Evolutionary conservation across 345 rosid genomes (phyloP), one percentile per base, ranked within the genome.

Genomic region (Bretschneidera sinensis): DNA sequence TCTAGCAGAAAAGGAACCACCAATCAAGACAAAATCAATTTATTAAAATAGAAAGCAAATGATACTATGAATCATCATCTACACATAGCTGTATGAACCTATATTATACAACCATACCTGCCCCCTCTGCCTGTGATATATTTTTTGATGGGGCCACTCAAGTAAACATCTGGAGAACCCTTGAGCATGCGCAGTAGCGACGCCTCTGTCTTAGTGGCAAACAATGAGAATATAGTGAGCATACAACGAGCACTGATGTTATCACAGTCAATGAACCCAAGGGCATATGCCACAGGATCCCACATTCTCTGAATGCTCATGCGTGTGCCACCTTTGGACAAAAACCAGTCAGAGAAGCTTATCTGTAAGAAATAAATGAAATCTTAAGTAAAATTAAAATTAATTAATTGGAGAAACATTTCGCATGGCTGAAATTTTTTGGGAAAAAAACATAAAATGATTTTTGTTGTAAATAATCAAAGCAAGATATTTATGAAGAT

Each of bases 261-360:
- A 76, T 94, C 97, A 51, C 99, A 94, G 72, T 94, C 99, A 53
- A 94, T 94, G 74, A 94, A 94, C 53, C 99, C 99, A 15, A 94
- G 94, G 60, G 99, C 99, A 64, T 92, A 94, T 48, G 99, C 99
- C 78, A 94, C 99, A 54, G 99, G 99, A 79, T 94, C 97, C 98
- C 98, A 92, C 98, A 92, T 81, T 79, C 98, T 84, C 68, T 86
- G 92, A 64, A 92, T 87, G 64, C 98, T 92, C 33, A 47, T 67
- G 19, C 96, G 79, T 11, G 97, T 89, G 54, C 98, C 98, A 45
- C 98, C 98, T 80, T 89, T 92, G 24, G 96, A 89, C 74, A 94
- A 51, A 78, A 94, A 94, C 99, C 99, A 94, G 68, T 87, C 85
- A n/a, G 96, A 89, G 80, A 92, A 92, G 83, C 99, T 90, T 74